Percentiles rank a stretch among this genome's conserved stretches.
phyloP scores from a whole-genome alignment of 495 filamentous ascomycete species.

The Xylaria nigripes region DNA sequence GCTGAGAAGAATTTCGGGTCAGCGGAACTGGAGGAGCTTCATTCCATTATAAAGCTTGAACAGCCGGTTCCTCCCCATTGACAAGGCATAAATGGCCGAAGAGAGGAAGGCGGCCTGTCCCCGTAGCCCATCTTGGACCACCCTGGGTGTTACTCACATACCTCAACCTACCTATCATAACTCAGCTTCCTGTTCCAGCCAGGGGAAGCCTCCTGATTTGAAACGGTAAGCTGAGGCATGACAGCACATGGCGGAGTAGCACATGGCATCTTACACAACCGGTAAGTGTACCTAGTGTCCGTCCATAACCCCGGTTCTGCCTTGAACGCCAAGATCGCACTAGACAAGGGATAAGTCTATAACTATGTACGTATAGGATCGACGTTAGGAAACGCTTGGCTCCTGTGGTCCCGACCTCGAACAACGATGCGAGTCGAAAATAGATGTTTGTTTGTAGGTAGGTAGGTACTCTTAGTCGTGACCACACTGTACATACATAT shows the following conservation, averaged over 20 bases:
- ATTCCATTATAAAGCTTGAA: constrained; percentile 4
- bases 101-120: background rate
- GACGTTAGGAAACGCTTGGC: too few relatives aligned
- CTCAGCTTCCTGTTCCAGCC: constrained; percentile 7
- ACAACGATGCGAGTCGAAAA: too few relatives aligned
- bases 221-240: constrained; percentile 4
- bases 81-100: too few relatives aligned
- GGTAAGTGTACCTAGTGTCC: too few relatives aligned
- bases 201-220: constrained; percentile 6
- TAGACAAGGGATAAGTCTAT: constrained; percentile 10
- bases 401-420: too few relatives aligned
- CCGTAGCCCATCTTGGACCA: background rate
- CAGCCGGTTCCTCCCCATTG: too few relatives aligned
- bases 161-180: background rate
- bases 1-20: background rate
- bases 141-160: background rate
- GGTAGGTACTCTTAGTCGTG: too few relatives aligned
- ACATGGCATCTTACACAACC: background rate
- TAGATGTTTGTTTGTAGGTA: too few relatives aligned
- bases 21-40: background rate
- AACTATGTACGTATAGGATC: too few relatives aligned
- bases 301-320: background rate
- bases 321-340: constrained; percentile 3
- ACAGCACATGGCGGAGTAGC: background rate
- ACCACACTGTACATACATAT: too few relatives aligned